Percentiles rank a stretch among this genome's conserved stretches.
phyloP scores from a whole-genome alignment of 208 protist genomes.

The Crithidia expoeki region DNA sequence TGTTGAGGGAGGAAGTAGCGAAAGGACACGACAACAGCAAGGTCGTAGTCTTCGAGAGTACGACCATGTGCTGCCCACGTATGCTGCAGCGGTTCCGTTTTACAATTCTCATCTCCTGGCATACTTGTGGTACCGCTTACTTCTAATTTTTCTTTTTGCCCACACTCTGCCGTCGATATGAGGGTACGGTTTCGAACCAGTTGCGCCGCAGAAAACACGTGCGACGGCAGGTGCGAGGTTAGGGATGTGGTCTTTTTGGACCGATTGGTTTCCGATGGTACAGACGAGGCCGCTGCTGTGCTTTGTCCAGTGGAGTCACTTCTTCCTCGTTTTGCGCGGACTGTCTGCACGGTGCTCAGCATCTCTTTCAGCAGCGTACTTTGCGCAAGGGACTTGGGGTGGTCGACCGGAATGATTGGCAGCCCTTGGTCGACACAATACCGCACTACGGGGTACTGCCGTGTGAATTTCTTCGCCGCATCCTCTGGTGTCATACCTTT shows the following conservation, averaged over 20 bases:
- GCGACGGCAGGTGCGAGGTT: constrained; percentile 2
- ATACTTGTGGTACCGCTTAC: neutral
- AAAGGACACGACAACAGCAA: constrained; percentile 86
- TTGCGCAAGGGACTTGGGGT: constrained; percentile 62
- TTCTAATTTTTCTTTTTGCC: too few relatives aligned
- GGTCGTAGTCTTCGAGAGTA: constrained; percentile 64
- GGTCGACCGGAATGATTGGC: constrained; percentile 67
- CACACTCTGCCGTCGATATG: too few relatives aligned
- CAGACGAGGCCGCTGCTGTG: neutral
- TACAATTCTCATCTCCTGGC: neutral
- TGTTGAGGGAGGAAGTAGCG: constrained; percentile 82
- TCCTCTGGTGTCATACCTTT: constrained; percentile 37
- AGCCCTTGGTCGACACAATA: constrained; percentile 72
- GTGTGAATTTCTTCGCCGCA: constrained; percentile 44
- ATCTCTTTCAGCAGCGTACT: constrained; percentile 62
- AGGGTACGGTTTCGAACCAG: neutral
- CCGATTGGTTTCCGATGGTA: neutral
- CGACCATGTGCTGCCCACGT: constrained; percentile 40
- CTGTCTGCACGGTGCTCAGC: constrained; percentile 24
- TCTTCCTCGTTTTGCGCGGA: neutral
- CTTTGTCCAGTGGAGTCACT: neutral
- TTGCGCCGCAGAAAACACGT: neutral
- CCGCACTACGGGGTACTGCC: constrained; percentile 80
- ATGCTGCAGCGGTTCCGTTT: neutral
- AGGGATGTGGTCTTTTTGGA: neutral